Base-by-base conservation (phyloP, 2,329 filamentous ascomycete species). In the Fusarium marasasianum region DNA sequence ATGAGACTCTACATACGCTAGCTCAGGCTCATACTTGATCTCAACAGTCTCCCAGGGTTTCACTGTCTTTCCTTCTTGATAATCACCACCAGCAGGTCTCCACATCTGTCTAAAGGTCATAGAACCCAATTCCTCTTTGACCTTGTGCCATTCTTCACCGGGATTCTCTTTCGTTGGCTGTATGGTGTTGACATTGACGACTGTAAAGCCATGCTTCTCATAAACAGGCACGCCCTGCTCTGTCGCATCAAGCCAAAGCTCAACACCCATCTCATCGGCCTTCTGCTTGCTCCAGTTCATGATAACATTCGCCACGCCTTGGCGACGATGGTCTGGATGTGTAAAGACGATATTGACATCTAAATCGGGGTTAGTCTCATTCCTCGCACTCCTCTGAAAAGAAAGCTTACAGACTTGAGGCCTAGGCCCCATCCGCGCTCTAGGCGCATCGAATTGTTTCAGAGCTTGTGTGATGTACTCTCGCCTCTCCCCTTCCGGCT, bases 201-300 rank as follows among this genome's bases (percentile, higher is more conserved):
- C 58, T 2, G 62, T 57, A 60, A 77, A 76, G 11, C 75, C 73
- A n/a, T 77, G 76, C 45, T 73, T 77, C 29, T 71, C 43, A 37
- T 77, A 77, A 7, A 77, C 71, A 6, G 75, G 71, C 1, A 77
- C 69, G 0, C 76, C 76, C 6, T 69, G 70, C 29, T 76, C 64
- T 12, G 75, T 77, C 2, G 75, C 71, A 47, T 77, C 75, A 0
- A 77, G 57, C 76, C 75, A 77, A 29, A 77, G 73, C 35, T 77
- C 75, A 6, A 76, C 69, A 2, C 73, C 75, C 75, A 77, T 69
- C 44, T 77, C 73, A 20, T 77, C 75, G 22, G 75, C 75, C 15
- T 76, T 77, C 22, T 75, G 47, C 35, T 69, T 77, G 24, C 76
- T 76, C 76, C 75, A 77, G 29, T 53, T 38, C 63, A 77, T 48